Evolutionary conservation across 2,329 filamentous ascomycete species (phyloP), one percentile per base, ranked within the genome.

Genomic region (Zymoseptoria passerinii): DNA sequence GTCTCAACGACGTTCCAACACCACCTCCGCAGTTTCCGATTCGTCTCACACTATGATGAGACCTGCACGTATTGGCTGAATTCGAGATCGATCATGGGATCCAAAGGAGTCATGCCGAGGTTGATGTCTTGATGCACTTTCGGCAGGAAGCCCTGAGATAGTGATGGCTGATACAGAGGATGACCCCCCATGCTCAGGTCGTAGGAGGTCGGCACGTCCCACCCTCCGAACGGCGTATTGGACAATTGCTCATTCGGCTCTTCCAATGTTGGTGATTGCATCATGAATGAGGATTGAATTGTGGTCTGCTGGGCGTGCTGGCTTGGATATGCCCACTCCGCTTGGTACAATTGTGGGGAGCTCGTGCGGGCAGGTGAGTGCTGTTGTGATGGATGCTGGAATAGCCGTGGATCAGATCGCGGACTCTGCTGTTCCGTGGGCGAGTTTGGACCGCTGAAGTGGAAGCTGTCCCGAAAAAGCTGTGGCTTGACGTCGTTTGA

Each of bases 51-150:
- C 35, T 44, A 44, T 44, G 35, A 44, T 44, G 35, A 58, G 16
- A 68, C 67, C 40, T 64, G 63, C 18, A 71, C 64, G 59, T 64
- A 71, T 53, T 66, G 63, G 54, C 57, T 67, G 59, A 71, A 68
- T 23, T 72, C 69, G 28, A 68, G 44, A 29, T 72, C 69, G 61
- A 69, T 69, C 56, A 49, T 55, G 50, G 58, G 53, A 29, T 60
- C 59, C 51, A 56, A 18, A 10, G 35, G 35, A 40, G 40, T 56
- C 50, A 53, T 40, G 13, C 52, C 52, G 10, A 52, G 35, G 19
- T 51, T 28, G 23, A 18, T 52, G 10, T 52, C 55, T 10, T 63
- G 58, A 50, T 58, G 58, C 48, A 63, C 40, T 23, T 57, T 57
- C 13, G 55, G 53, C 53, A 57, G 51, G 55, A 57, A 62, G 8